Percentiles rank a stretch among this genome's conserved stretches.
phyloP scores from a whole-genome alignment of 2,329 filamentous ascomycete species.

The Exserohilum rostratum region DNA sequence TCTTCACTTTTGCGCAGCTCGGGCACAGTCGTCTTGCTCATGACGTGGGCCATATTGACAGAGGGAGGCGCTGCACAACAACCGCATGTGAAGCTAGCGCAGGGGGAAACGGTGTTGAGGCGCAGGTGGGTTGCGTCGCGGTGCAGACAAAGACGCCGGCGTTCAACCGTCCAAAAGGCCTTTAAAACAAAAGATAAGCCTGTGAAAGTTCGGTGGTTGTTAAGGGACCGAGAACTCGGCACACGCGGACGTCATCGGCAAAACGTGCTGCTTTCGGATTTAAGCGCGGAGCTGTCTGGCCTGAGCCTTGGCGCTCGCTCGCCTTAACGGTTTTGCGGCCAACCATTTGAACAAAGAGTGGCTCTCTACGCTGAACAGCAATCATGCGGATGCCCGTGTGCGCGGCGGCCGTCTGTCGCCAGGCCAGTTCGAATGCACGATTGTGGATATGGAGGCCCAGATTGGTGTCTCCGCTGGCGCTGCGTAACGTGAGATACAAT shows the following conservation, averaged over 20 bases:
- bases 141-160: neutral
- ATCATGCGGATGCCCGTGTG: conserved; percentile 33
- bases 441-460: conserved; percentile 13
- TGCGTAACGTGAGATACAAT: conserved; percentile 30
- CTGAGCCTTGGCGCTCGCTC: conserved; percentile 33
- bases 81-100: conserved; percentile 35
- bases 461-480: conserved; percentile 20
- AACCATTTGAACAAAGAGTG: conserved; percentile 18
- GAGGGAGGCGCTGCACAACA: neutral
- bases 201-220: conserved; percentile 28
- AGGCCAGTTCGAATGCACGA: conserved; percentile 14
- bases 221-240: conserved; percentile 28
- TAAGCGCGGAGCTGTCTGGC: conserved; percentile 19
- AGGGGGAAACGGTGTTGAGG: neutral
- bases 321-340: conserved; percentile 24
- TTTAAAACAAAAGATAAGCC: conserved; percentile 16
- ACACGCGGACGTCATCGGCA: conserved; percentile 36
- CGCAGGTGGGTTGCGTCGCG: neutral
- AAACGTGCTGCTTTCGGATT: conserved; percentile 22
- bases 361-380: conserved; percentile 11
- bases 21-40: conserved; percentile 39
- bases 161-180: neutral
- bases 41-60: conserved; percentile 49
- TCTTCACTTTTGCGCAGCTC: conserved; percentile 51
- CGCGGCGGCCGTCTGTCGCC: conserved; percentile 31